These are phyloP conservation scores for Penicillium nucicola DNA, from an alignment of 495 filamentous ascomycete species.

Conservation along the genomic window DNA sequence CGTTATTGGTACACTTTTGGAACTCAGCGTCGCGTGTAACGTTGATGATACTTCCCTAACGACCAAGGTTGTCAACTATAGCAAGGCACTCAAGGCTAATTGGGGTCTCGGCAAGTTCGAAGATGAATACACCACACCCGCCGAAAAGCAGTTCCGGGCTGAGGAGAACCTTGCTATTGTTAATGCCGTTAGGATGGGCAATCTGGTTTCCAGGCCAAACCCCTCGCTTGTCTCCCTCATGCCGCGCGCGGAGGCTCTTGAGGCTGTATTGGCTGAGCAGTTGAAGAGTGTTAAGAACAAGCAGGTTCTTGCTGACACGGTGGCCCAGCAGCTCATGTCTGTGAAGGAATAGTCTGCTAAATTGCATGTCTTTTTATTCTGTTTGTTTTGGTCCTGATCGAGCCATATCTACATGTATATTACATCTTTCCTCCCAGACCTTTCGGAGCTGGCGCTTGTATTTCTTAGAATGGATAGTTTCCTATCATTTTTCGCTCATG, in stretches of 20 bases:
- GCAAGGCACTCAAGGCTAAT: slow-evolving; percentile 29
- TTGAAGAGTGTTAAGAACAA: neutral
- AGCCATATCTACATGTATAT: slow-evolving; percentile 20
- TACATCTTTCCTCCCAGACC: slow-evolving; percentile 18
- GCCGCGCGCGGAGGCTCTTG: slow-evolving; percentile 15
- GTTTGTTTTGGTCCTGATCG: slow-evolving; percentile 4
- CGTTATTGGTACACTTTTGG: slow-evolving; percentile 42
- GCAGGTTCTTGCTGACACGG: neutral
- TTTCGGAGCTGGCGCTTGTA: slow-evolving; percentile 21
- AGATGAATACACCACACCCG: slow-evolving; percentile 3
- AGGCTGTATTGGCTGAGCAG: neutral
- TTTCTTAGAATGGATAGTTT: slow-evolving; percentile 15
- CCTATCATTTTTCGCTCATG: neutral
- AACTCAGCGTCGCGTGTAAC: slow-evolving; percentile 42
- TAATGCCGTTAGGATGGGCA: slow-evolving; percentile 29
- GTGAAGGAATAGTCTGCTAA: neutral
- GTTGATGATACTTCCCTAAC: slow-evolving; percentile 28
- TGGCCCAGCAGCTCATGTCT: neutral
- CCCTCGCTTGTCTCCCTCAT: slow-evolving; percentile 5
- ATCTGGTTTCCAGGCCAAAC: slow-evolving; percentile 7
- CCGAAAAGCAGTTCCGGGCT: slow-evolving; percentile 16
- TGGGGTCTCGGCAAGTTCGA: slow-evolving; percentile 24
- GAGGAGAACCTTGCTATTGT: slow-evolving; percentile 29
- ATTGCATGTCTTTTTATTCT: neutral
- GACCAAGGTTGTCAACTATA: slow-evolving; percentile 35